These are phyloP conservation scores for Fusarium chuoi DNA, from an alignment of 2,329 filamentous ascomycete species.

Conservation along the genomic window DNA sequence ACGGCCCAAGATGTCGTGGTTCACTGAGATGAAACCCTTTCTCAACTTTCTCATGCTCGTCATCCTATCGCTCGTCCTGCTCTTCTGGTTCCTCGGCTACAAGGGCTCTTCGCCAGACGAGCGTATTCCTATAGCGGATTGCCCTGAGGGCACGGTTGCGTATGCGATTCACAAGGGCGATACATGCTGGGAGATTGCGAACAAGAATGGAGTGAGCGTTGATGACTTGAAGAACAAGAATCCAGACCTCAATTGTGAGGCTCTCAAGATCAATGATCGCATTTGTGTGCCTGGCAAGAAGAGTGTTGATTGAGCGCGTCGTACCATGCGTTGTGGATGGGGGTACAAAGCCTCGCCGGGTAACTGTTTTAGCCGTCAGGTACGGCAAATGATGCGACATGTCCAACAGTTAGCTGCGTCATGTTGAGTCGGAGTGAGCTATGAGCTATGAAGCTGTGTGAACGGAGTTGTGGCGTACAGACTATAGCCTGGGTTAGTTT, in stretches of 20 bases:
- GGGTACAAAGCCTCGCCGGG: background rate
- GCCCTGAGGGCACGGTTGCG: slow-evolving; percentile 45
- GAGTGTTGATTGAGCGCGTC: background rate
- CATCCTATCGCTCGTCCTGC: slow-evolving; percentile 59
- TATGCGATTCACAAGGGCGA: slow-evolving; percentile 59
- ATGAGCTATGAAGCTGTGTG: background rate
- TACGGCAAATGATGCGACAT: slow-evolving; percentile 9
- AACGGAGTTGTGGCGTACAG: background rate
- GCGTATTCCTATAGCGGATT: slow-evolving; percentile 33
- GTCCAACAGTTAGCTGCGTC: background rate
- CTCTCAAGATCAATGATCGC: slow-evolving; percentile 52
- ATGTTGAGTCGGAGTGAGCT: background rate
- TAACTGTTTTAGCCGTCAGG: background rate
- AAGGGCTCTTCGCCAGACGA: slow-evolving; percentile 41
- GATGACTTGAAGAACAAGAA: slow-evolving; percentile 60
- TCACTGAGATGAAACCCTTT: slow-evolving; percentile 63
- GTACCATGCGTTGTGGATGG: background rate
- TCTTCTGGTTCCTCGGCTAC: slow-evolving; percentile 60
- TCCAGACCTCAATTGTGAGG: slow-evolving; percentile 58
- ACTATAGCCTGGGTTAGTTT: background rate
- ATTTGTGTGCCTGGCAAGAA: slow-evolving; percentile 57
- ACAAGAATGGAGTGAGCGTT: slow-evolving; percentile 55
- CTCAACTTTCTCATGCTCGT: slow-evolving; percentile 68
- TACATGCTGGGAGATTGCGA: slow-evolving; percentile 64
- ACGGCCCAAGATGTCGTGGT: slow-evolving; percentile 55